Conservation (phyloP, 495 filamentous ascomycete species). For the Hypoxylon rickii region DNA sequence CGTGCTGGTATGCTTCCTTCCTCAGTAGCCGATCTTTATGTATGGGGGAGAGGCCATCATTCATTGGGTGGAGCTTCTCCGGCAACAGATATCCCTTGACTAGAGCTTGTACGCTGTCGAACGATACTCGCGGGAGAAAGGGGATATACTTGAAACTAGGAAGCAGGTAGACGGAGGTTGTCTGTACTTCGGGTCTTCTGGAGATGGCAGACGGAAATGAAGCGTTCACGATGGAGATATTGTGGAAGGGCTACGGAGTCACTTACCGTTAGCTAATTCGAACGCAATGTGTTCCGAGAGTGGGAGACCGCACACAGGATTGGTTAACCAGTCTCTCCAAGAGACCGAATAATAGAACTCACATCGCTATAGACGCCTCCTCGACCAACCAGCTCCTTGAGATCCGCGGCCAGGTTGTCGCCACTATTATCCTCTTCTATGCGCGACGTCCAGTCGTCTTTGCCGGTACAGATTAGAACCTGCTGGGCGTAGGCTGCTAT, state of each 20-base stretch:
- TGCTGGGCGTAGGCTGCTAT: slow-evolving; percentile 83
- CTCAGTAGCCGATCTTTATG: slow-evolving; percentile 50
- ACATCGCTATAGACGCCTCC: slow-evolving; percentile 74
- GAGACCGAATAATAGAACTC: slow-evolving; percentile 41
- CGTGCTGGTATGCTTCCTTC: slow-evolving; percentile 45
- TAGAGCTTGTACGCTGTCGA: slow-evolving; percentile 56
- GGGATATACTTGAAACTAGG: slow-evolving; percentile 80
- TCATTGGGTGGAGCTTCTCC: slow-evolving; percentile 60
- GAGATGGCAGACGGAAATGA: slow-evolving; percentile 61
- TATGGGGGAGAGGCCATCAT: slow-evolving; percentile 58
- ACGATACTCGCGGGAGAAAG: slow-evolving; percentile 61
- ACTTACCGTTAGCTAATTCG: slow-evolving; percentile 28
- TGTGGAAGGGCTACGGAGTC: slow-evolving; percentile 70
- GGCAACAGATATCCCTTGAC: slow-evolving; percentile 64
- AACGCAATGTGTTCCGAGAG: not conserved
- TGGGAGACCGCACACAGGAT: slow-evolving; percentile 17
- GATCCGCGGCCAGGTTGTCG: slow-evolving; percentile 68
- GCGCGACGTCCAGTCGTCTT: slow-evolving; percentile 77
- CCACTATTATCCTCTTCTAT: slow-evolving; percentile 61
- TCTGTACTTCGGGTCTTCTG: slow-evolving; percentile 46
- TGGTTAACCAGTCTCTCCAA: slow-evolving; percentile 5
- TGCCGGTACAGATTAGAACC: slow-evolving; percentile 79
- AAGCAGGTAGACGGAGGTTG: slow-evolving; percentile 70
- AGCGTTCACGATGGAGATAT: slow-evolving; percentile 72
- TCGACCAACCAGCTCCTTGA: slow-evolving; percentile 69